Base-by-base conservation (phyloP, 2,329 filamentous ascomycete species). In the Calonectria montana region DNA sequence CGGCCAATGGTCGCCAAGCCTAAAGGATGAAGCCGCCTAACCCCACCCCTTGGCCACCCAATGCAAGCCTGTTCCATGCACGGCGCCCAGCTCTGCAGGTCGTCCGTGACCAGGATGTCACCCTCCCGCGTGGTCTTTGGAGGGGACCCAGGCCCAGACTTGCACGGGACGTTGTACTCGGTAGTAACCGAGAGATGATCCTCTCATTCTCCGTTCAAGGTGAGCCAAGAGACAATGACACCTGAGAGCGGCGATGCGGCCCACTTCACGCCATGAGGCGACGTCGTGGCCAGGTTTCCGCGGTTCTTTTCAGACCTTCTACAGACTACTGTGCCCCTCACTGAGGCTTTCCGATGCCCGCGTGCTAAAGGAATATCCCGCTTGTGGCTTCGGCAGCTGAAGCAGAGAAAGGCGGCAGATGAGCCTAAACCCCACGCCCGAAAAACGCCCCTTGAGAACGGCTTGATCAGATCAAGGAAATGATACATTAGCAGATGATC, bases 361-460 rank as follows among this genome's bases (percentile, higher is more conserved):
- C 53, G 12, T 37, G 29, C 31, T 35, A 15, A 31, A 23, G 23
- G 13, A 39, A 57, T 39, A 57, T 57, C 53, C 31, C 53, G 53
- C 53, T 37, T 57, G 53, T 57, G 53, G 53, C 53, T 57, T 57
- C 53, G 53, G 53, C 31, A 57, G 31, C 31, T 57, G 53, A 57
- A 39, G 10, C 31, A 35, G 29, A 57, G 37, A 21, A 39, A 35
- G 18, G 29, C 53, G 53, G 53, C 31, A 57, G 53, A 57, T 57
- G 53, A 37, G 53, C 27, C 53, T 39, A 37, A 37, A 47, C 35
- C 53, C 53, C 53, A 57, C 53, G 53, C 3, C 53, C 31, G 13
- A 57, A 15, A 18, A 23, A 29, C n/a, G 31, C 31, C 8, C 31
- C 31, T 39, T 8, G 53, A 37, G 1, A 16, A 25, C 4, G 53